Conservation (phyloP, 108 stramenopile species). For the Parietichytrium sp. region DNA sequence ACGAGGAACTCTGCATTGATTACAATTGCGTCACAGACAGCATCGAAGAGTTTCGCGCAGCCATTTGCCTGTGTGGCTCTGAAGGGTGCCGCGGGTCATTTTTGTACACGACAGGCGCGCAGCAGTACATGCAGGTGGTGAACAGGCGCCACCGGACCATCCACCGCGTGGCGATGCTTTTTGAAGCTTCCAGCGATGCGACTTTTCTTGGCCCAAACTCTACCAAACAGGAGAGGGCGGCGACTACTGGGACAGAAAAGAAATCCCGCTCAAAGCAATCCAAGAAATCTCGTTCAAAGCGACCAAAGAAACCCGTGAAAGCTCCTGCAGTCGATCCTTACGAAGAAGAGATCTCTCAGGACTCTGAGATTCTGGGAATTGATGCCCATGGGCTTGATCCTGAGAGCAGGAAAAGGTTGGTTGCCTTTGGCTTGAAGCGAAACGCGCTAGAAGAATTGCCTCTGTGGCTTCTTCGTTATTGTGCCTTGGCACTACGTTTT, state of each 20-base stretch:
- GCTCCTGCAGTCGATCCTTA: background rate
- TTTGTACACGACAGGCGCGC: constrained; percentile 28
- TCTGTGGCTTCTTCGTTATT: background rate
- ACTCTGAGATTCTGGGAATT: too few relatives aligned
- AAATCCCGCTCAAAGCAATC: background rate
- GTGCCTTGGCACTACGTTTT: constrained; percentile 5
- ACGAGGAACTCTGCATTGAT: constrained; percentile 93
- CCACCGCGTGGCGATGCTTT: constrained; percentile 28
- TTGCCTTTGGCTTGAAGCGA: background rate
- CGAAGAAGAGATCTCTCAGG: background rate
- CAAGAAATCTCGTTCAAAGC: background rate
- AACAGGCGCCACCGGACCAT: background rate
- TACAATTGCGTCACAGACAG: constrained; percentile 73
- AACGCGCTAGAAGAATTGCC: background rate
- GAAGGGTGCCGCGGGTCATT: constrained; percentile 34
- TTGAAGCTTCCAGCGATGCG: constrained; percentile 1
- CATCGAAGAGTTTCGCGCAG: constrained; percentile 26
- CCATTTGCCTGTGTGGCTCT: constrained; percentile 36
- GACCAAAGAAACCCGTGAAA: background rate
- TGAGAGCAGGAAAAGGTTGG: background rate
- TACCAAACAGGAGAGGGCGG: background rate
- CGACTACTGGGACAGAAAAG: background rate
- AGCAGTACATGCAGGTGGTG: constrained; percentile 34
- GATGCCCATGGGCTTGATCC: background rate
- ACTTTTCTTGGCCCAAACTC: too few relatives aligned